Evolutionary conservation across 352 stramenopile genomes (phyloP), one percentile per base, ranked within the genome.

Genomic region (Globisporangium rhizosaccharum): DNA sequence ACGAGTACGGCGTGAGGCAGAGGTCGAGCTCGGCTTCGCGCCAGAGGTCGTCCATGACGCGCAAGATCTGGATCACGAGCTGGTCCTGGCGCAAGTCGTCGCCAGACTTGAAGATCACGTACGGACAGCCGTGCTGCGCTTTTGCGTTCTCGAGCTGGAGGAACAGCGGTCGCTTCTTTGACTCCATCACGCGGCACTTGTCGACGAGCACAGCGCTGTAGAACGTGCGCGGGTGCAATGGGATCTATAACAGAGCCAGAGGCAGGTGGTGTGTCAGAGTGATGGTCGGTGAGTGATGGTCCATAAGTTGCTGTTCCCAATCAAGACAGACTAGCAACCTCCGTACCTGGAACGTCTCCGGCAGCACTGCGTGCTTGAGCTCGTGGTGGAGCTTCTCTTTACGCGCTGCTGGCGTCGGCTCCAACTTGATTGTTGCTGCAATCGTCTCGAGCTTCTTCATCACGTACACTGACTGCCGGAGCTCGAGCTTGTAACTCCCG

Each of bases 71-170:
- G 45, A 97, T 73, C 53, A 96, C 94, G 7, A 98, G 76, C 69
- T 98, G 88, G 56, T 98, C 94, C 62, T 98, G 94, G 7, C 93
- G 88, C 41, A 98, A 62, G 62, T 98, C 93, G 53, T 98, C 93
- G 1, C 93, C 93, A 0, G 79, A 80, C 65, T 98, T 98, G 71
- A 97, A 97, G 54, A 98, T 96, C 36, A 96, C 74, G 56, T 76
- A 85, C 1, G 76, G 76, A 10, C 75, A 70, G 28, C 69, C 73
- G 52, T 90, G 77, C 44, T 87, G 66, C 0, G 72, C 60, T 50
- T 92, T 92, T 10, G 76, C 70, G 26, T 78, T 89, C 56, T 89
- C 68, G 12, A 98, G 85, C 25, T 89, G 85, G 15, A 98, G 70
- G 56, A 91, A 88, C 0, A 98, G 75, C 10, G 93, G 93, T 4